A percentile compares a stretch with the other conserved stretches of the same genome.
Evolutionary conservation across 108 stramenopile genomes (phyloP).

Genomic region (Schizochytrium sp.): DNA sequence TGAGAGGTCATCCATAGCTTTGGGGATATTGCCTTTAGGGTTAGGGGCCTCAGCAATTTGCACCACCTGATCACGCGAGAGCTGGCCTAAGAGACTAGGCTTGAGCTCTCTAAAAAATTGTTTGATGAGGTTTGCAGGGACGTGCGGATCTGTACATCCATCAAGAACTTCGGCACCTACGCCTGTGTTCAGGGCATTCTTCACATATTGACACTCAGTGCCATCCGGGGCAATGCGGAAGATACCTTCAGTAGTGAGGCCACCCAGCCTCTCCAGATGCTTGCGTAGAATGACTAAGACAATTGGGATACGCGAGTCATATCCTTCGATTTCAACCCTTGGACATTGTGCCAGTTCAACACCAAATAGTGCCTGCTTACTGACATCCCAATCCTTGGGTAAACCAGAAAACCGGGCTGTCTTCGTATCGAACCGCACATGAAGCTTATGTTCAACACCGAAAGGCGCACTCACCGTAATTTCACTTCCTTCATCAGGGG

Average conservation of each 20-base stretch:
- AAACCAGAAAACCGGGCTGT: slow-evolving; percentile 17
- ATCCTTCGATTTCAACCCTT: not conserved
- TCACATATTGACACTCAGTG: not conserved
- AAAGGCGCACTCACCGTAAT: not conserved
- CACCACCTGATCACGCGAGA: not conserved
- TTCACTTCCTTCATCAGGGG: not conserved
- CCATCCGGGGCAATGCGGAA: slow-evolving; percentile 7
- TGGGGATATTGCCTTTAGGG: not conserved
- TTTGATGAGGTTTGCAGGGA: slow-evolving; percentile 50
- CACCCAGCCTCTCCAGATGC: not conserved
- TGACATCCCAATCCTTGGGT: slow-evolving; percentile 10
- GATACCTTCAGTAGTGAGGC: slow-evolving; percentile 1
- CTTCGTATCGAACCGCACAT: slow-evolving; percentile 49
- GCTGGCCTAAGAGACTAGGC: not conserved
- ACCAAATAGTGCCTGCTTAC: not conserved
- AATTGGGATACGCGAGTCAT: slow-evolving; percentile 24
- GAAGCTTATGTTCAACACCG: not conserved
- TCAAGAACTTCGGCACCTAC: slow-evolving; percentile 2
- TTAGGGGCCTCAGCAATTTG: not conserved
- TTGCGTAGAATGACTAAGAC: not conserved
- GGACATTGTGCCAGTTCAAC: slow-evolving; percentile 22
- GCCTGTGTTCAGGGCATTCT: slow-evolving; percentile 7
- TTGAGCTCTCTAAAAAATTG: slow-evolving; percentile 25
- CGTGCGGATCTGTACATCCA: slow-evolving; percentile 36
- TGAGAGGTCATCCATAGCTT: not conserved